phyloP scores from a whole-genome alignment of 352 stramenopile species.

The Globisporangium cederbergense region DNA sequence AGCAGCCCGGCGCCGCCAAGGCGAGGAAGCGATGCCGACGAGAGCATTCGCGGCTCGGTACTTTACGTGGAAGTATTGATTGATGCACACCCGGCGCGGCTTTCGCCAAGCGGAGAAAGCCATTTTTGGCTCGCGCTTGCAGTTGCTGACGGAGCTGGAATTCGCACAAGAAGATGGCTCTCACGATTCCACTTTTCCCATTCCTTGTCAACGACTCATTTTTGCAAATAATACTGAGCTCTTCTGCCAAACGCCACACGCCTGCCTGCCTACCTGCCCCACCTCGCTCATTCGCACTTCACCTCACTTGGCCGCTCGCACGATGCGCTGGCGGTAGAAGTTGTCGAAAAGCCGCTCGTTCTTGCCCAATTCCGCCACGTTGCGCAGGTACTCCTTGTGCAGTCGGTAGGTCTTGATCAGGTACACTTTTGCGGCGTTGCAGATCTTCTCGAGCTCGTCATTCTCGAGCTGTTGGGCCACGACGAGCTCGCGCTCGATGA shows the following conservation, averaged over 20 bases:
- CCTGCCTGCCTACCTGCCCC: background rate
- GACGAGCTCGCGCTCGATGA: conserved; percentile 41
- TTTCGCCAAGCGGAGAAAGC: no score
- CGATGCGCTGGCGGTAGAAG: conserved; percentile 78
- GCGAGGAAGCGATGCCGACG: conserved; percentile 1
- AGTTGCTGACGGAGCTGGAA: no score
- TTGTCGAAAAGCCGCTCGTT: conserved; percentile 55
- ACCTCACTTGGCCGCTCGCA: conserved; percentile 52
- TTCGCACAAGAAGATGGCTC: no score
- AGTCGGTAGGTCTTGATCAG: conserved; percentile 61
- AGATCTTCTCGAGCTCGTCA: conserved; percentile 58
- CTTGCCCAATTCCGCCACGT: conserved; percentile 20
- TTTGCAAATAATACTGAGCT: background rate
- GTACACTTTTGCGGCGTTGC: conserved; percentile 60
- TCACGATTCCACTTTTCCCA: background rate
- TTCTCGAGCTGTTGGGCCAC: conserved; percentile 49
- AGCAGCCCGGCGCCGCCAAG: background rate
- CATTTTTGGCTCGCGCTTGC: background rate
- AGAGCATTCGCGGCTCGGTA: background rate
- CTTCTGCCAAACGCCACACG: background rate
- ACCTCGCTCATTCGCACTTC: background rate
- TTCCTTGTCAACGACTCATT: no score
- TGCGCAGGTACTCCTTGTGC: conserved; percentile 47
- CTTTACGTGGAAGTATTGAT: no score
- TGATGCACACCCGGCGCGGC: no score